Evolutionary conservation across 148 eudicot genomes (phyloP), one percentile per base, ranked within the genome.

Genomic region (Nepenthes gracilis): DNA sequence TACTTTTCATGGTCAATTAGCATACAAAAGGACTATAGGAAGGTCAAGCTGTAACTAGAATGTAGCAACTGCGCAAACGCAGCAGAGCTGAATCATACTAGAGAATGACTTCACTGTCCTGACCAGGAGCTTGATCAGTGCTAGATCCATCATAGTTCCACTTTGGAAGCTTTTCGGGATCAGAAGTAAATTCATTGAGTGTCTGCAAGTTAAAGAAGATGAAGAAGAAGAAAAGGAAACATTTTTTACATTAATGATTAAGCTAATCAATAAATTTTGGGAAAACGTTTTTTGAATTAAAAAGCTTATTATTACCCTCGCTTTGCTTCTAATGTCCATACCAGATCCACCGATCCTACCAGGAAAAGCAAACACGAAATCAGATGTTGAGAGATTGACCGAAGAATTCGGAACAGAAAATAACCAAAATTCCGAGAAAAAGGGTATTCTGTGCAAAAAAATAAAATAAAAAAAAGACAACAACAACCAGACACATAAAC

Each of bases 261-360:
- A 52, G 32, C 12, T 12, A 14, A 52, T 4, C 15, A 52, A 52
- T 1, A n/a, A 52, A 12, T 12, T 32, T 13, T 11, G 23, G 15
- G n/a, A 52, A 4, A 52, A 35, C 5, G 36, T 35, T 14, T 32
- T 48, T 52, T 12, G 4, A 1, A 34, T 14, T 51, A 34, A 34
- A 35, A 12, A 36, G 36, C 35, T 4, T 36, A 35, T 7, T 12
- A 0, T 68, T 85, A 91, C 97, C 85, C 84, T 91, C 50, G 90
- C 93, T 81, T 91, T 91, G 85, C 97, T 87, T 70, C 97, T 79
- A 60, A 91, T 43, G 48, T 91, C 97, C 86, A 85, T 69, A 34
- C 97, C 97, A 15, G 97, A 83, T 53, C 97, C 97, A 58, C 97
- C 97, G 57, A 91, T 85, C 97, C 97, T 87, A 71, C 33, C 15